phyloP scores from a whole-genome alignment of 192 early-diverging fungal genomes.

The Lobosporangium transversale region DNA sequence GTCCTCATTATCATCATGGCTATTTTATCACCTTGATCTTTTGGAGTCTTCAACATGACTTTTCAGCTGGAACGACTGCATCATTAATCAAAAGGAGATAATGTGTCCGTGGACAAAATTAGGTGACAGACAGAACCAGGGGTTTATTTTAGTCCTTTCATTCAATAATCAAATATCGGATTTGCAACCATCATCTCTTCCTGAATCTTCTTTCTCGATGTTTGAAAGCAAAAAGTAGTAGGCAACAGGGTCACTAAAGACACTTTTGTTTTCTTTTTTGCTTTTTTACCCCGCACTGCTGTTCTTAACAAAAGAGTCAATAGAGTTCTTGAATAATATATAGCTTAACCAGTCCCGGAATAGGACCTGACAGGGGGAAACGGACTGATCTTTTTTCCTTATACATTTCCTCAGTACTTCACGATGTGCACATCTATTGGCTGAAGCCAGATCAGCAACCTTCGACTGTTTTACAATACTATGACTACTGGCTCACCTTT shows the following conservation, averaged over 20 bases:
- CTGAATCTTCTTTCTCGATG: not conserved
- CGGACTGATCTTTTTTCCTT: constrained; percentile 5
- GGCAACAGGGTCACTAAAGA: not conserved
- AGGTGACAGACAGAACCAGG: not conserved
- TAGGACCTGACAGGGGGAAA: not conserved
- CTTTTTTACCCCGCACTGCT: constrained; percentile 12
- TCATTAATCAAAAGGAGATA: not conserved
- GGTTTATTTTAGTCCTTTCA: not conserved
- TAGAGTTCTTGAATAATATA: constrained; percentile 1
- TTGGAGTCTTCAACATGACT: not conserved
- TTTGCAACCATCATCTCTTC: not conserved
- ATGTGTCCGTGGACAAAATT: constrained; percentile 12
- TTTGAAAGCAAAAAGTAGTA: not conserved
- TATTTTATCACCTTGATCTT: not conserved
- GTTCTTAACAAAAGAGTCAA: not conserved
- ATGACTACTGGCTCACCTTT: too few relatives aligned
- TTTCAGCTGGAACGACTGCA: not conserved
- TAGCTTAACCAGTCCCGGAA: too few relatives aligned
- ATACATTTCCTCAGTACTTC: not conserved
- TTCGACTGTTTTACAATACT: too few relatives aligned
- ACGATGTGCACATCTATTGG: constrained; percentile 32
- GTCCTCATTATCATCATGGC: not conserved
- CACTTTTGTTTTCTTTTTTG: not conserved
- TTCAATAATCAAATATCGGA: not conserved
- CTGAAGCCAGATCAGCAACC: constrained; percentile 1